Evolutionary conservation across 345 rosid genomes (phyloP).

Genomic region (Psidium guajava): DNA sequence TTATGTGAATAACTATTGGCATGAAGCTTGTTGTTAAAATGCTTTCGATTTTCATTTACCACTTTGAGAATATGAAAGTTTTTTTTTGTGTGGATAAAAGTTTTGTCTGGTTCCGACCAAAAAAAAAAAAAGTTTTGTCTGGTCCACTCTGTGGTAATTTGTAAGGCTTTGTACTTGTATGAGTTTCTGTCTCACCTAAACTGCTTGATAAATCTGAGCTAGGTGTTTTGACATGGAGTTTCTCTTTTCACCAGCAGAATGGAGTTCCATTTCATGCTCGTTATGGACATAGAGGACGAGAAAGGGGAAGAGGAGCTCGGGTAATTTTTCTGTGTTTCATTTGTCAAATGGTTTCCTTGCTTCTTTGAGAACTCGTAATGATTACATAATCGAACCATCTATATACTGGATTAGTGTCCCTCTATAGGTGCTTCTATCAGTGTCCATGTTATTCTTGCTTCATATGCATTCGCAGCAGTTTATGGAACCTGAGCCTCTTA

Average conservation of each 20-base stretch:
- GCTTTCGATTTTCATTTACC: neutral
- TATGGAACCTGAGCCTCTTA: neutral
- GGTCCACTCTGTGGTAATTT: neutral
- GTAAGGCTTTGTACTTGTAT: neutral
- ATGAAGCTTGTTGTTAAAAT: neutral
- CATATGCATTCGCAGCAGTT: neutral
- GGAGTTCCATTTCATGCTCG: slow-evolving; percentile 47
- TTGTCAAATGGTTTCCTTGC: neutral
- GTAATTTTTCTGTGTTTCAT: slow-evolving; percentile 21
- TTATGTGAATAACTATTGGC: neutral
- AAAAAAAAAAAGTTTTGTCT: neutral
- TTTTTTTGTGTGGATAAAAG: neutral
- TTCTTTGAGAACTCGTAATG: neutral
- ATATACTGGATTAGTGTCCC: neutral
- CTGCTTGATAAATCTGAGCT: neutral
- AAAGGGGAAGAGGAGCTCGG: slow-evolving; percentile 85
- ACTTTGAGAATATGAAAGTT: neutral
- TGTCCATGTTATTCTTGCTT: neutral
- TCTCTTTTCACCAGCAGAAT: slow-evolving; percentile 29
- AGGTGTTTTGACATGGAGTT: neutral
- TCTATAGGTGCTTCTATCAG: neutral
- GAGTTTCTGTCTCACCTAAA: neutral
- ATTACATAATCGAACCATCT: neutral
- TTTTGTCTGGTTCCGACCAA: neutral
- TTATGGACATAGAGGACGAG: slow-evolving; percentile 60